Percentiles rank a stretch among this genome's conserved stretches.
Evolutionary conservation across 768 basidiomycete genomes (phyloP).

Genomic region (Hericium coralloides): DNA sequence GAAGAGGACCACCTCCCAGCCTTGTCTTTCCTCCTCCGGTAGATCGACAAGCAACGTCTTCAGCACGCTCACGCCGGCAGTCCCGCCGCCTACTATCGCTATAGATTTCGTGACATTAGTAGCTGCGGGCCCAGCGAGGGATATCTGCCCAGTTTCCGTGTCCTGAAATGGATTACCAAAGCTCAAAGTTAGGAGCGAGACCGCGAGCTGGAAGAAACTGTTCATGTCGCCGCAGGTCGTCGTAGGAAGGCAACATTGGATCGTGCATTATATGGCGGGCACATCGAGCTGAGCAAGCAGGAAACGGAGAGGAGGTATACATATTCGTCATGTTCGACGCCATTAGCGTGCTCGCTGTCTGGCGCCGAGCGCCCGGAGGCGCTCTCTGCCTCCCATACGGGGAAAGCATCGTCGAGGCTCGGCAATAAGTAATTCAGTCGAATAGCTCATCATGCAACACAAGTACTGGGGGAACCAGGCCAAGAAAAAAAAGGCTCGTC

Average conservation of each 20-base stretch:
- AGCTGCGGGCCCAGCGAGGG: too few relatives aligned
- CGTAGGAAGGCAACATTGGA: not conserved
- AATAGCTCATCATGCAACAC: too few relatives aligned
- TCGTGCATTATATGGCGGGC: not conserved
- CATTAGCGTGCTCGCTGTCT: not conserved
- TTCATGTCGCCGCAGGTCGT: not conserved
- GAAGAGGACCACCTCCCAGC: conserved; percentile 42
- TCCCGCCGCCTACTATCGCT: conserved; percentile 50
- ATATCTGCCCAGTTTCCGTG: too few relatives aligned
- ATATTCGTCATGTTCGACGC: not conserved
- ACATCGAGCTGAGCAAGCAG: not conserved
- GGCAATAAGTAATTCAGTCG: too few relatives aligned
- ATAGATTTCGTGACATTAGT: conserved; percentile 19
- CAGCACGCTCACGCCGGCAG: conserved; percentile 44
- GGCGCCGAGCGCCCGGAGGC: too few relatives aligned
- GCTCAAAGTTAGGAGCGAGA: not conserved
- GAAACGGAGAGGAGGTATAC: not conserved
- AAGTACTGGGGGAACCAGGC: too few relatives aligned
- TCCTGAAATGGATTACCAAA: not conserved
- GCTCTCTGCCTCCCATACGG: too few relatives aligned
- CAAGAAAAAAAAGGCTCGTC: too few relatives aligned
- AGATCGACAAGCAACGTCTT: conserved; percentile 39
- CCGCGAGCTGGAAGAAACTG: not conserved
- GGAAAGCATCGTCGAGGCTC: too few relatives aligned
- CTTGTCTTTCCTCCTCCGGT: conserved; percentile 23